These are phyloP conservation scores for Calonectria henricotiae DNA, from an alignment of 2,329 filamentous ascomycete species.

Conservation along the genomic window DNA sequence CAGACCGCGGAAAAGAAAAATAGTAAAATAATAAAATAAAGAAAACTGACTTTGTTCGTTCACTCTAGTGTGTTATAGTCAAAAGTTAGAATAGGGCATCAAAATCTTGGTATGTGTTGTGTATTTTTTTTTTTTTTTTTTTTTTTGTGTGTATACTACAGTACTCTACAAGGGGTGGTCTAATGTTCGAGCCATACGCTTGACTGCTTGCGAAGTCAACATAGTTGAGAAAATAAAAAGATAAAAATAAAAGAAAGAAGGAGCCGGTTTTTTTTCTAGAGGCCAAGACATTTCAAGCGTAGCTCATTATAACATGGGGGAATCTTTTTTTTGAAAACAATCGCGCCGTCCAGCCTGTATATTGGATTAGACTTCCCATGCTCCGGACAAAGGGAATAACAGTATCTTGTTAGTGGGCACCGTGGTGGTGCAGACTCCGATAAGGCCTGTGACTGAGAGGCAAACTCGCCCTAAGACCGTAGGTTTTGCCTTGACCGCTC, in stretches of 20 bases:
- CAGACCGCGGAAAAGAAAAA: neutral
- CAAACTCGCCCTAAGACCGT: constrained; percentile 58
- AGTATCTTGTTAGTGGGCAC: neutral
- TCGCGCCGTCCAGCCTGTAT: constrained; percentile 27
- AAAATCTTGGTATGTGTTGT: neutral
- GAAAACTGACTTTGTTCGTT: neutral
- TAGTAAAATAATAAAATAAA: neutral
- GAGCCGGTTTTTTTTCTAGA: constrained; percentile 1
- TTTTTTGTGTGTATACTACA: constrained; percentile 5
- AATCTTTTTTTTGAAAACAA: constrained; percentile 34
- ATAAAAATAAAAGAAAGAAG: neutral
- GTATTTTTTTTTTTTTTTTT: constrained; percentile 6
- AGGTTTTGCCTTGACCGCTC: constrained; percentile 59
- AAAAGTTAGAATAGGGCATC: neutral
- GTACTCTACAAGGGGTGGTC: constrained; percentile 6
- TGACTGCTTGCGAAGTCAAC: constrained; percentile 3
- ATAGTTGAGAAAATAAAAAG: neutral
- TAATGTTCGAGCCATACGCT: constrained; percentile 6
- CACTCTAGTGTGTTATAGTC: neutral
- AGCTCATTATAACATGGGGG: constrained; percentile 16
- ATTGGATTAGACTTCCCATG: constrained; percentile 26
- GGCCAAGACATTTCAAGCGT: constrained; percentile 3
- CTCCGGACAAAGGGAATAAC: constrained; percentile 26
- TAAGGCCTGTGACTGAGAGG: constrained; percentile 50
- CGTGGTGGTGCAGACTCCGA: neutral